phyloP scores from a whole-genome alignment of 2,329 filamentous ascomycete species.

The Colletotrichum nymphaeae region DNA sequence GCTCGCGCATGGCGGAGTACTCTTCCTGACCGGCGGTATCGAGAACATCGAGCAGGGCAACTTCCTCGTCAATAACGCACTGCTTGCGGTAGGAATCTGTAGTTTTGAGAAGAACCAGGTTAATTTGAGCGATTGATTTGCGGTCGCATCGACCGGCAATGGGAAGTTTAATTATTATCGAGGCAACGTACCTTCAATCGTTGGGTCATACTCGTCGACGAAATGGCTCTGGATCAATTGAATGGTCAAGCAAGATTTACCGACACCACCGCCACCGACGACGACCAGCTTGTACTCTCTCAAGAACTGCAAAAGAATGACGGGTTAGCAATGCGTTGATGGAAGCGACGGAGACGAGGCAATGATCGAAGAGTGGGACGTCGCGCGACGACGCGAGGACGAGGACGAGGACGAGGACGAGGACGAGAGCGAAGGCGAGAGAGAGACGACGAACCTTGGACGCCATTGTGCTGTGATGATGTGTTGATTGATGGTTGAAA shows the following conservation, averaged over 20 bases:
- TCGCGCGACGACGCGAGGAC: neutral
- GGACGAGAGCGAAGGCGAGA: neutral
- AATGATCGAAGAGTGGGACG: neutral
- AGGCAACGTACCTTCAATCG: constrained; percentile 85
- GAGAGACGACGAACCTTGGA: constrained; percentile 47
- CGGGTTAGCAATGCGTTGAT: constrained; percentile 37
- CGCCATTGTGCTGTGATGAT: constrained; percentile 47
- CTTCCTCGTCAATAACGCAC: constrained; percentile 98
- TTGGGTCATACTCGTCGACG: constrained; percentile 99
- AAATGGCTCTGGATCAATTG: constrained; percentile 97
- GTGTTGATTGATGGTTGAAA: constrained; percentile 7
- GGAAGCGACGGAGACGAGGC: neutral
- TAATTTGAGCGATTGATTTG: constrained; percentile 33
- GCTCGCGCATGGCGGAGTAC: constrained; percentile 99
- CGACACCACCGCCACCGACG: constrained; percentile 96
- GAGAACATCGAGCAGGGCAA: constrained; percentile 95
- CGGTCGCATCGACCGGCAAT: constrained; percentile 18
- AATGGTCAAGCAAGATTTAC: constrained; percentile 99
- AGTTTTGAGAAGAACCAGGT: constrained; percentile 33
- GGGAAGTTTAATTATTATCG: constrained; percentile 8
- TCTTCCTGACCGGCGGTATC: constrained; percentile 99
- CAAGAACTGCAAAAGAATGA: constrained; percentile 70
- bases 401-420: neutral
- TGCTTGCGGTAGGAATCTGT: constrained; percentile 99
- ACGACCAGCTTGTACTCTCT: constrained; percentile 97